Base-by-base conservation (phyloP, 2,329 filamentous ascomycete species). In the Amylocarpus encephaloides region DNA sequence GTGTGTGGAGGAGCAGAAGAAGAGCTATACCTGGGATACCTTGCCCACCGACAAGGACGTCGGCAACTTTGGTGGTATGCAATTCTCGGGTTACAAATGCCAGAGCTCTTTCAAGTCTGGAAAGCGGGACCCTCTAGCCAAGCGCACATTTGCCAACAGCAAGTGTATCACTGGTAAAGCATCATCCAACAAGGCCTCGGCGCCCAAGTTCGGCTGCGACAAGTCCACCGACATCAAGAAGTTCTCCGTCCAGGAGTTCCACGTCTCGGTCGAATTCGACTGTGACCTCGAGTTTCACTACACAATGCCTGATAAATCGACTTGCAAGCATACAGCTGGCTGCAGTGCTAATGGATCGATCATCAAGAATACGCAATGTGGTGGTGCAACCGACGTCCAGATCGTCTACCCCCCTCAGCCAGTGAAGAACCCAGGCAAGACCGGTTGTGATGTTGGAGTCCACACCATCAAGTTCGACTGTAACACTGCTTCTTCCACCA, bases 291-390 rank as follows among this genome's bases (percentile, higher is more conserved):
- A 92, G 69, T 89, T 95, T 73, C 79, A 88, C 74, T 96, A 92
- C 71, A 78, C 75, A 63, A 95, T 96, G 89, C 78, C 82, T 2
- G 88, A 92, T 67, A 87, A 87, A 60, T 83, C 80, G 12, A 79
- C 70, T 53, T 97, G 92, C 82, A 92, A 87, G 73, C 86, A 94
- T 62, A 82, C 80, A 55, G 73, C 79, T 58, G 65, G 75, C 46
- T 94, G 88, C 79, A 79, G 75, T 57, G 73, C 76, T 49, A 72
- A 76, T 13, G 88, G 88, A 62, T 83, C 81, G 51, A 79, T 77
- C 42, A 76, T 96, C 62, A 72, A 80, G 71, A 96, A 96, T 79
- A 80, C 74, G 54, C 89, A 96, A 77, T 97, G 92, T 68, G 92
- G 90, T 79, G 91, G 91, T 70, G 91, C 92, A 58, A 88, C 78